Evolutionary conservation across 331 rosid genomes (phyloP).

Genomic region (Cydonia oblonga): DNA sequence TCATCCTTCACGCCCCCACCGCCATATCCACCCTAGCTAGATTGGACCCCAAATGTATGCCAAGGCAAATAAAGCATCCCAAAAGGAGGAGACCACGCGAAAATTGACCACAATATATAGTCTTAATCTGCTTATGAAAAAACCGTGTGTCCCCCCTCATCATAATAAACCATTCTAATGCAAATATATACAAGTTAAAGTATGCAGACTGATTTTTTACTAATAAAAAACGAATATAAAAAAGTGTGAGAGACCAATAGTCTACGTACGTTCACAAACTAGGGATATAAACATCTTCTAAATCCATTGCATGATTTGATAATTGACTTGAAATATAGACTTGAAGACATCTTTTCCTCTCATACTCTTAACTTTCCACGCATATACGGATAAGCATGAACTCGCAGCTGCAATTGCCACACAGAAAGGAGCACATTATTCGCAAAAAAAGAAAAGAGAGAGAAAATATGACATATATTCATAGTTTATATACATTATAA

Average conservation of each 20-base stretch:
- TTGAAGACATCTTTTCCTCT: not conserved
- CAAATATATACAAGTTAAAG: not conserved
- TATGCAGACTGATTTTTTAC: not conserved
- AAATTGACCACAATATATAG: constrained; percentile 4
- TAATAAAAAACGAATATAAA: not conserved
- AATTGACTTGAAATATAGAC: not conserved
- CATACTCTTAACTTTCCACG: not conserved
- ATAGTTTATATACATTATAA: too few species aligned
- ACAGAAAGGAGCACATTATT: not conserved
- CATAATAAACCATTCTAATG: not conserved
- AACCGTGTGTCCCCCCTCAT: not conserved
- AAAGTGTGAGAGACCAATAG: not conserved
- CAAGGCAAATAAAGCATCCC: not conserved
- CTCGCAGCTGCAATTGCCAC: not conserved
- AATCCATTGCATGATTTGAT: not conserved
- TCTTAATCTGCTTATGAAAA: not conserved
- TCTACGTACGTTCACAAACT: not conserved
- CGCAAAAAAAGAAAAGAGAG: too few species aligned
- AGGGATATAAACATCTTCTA: not conserved
- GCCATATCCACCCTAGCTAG: constrained; percentile 5
- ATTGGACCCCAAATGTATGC: constrained; percentile 5
- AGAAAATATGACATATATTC: not conserved
- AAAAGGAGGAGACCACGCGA: not conserved
- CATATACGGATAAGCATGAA: constrained; percentile 20
- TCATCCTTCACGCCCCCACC: constrained; percentile 16